phyloP scores from a whole-genome alignment of 371 early-diverging fungal genomes.

The Syncephalis plumigaleata region DNA sequence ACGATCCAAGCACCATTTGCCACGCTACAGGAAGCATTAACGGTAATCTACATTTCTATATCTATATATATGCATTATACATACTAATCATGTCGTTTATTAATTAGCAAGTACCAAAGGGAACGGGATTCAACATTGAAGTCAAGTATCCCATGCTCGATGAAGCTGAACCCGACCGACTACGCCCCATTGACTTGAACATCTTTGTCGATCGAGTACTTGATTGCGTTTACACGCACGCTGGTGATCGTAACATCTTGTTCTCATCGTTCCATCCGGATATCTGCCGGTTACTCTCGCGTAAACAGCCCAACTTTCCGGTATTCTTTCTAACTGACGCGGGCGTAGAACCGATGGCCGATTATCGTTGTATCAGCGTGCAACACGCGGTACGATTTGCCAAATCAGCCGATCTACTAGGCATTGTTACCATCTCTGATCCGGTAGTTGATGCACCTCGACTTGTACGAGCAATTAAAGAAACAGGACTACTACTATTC shows the following conservation, averaged over 20 bases:
- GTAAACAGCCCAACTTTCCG: constrained; percentile 72
- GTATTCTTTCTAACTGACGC: constrained; percentile 87
- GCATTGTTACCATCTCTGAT: constrained; percentile 64
- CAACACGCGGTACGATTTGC: constrained; percentile 74
- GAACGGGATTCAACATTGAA: constrained; percentile 89
- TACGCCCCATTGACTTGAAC: constrained; percentile 60
- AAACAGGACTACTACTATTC: constrained; percentile 51
- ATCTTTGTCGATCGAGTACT: constrained; percentile 74
- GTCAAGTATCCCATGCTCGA: constrained; percentile 90
- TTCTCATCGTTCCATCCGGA: constrained; percentile 94
- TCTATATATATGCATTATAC: neutral
- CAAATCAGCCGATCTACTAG: constrained; percentile 49
- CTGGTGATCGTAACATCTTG: constrained; percentile 56
- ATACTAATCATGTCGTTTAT: neutral
- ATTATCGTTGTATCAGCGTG: constrained; percentile 70
- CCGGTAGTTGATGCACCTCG: constrained; percentile 66
- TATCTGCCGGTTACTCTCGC: constrained; percentile 55
- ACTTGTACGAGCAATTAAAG: constrained; percentile 52
- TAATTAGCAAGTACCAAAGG: constrained; percentile 40
- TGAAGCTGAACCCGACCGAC: constrained; percentile 50
- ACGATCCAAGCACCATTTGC: constrained; percentile 69
- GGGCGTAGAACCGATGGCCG: constrained; percentile 54
- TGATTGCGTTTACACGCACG: constrained; percentile 49
- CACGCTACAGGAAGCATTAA: constrained; percentile 60
- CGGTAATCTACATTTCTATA: constrained; percentile 16